Evolutionary conservation across 2,329 filamentous ascomycete genomes (phyloP).

Genomic region (Pezicula carpinea): DNA sequence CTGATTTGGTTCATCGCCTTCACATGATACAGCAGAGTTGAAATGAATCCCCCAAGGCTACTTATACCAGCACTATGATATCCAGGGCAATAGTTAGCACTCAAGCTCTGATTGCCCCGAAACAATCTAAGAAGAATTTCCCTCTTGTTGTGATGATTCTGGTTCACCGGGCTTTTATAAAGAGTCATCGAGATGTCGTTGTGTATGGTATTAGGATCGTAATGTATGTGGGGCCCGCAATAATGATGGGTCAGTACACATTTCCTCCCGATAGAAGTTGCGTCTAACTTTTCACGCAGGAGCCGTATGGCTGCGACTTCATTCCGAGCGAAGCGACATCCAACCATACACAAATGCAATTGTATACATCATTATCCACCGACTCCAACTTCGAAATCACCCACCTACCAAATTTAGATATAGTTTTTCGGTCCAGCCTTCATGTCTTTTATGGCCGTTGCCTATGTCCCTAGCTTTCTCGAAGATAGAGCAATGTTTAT

Average conservation of each 20-base stretch:
- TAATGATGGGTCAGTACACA: conserved; percentile 67
- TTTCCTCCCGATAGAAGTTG: background rate
- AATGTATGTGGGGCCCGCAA: conserved; percentile 76
- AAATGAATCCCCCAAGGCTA: conserved; percentile 41
- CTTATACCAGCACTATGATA: conserved; percentile 27
- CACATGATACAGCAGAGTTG: conserved; percentile 51
- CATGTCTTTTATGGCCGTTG: conserved; percentile 78
- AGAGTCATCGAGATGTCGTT: conserved; percentile 78
- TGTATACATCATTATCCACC: conserved; percentile 31
- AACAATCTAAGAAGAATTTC: conserved; percentile 26
- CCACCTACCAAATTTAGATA: too few relatives aligned
- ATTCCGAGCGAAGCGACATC: conserved; percentile 65
- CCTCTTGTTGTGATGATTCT: conserved; percentile 53
- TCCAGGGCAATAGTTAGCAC: conserved; percentile 9
- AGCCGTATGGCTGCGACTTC: conserved; percentile 76
- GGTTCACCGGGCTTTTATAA: conserved; percentile 75
- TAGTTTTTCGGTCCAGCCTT: conserved; percentile 68
- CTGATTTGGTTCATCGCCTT: conserved; percentile 43
- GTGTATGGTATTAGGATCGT: conserved; percentile 77
- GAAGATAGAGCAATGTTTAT: conserved; percentile 70
- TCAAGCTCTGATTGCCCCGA: conserved; percentile 8
- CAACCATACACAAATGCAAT: conserved; percentile 80
- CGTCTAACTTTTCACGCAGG: background rate
- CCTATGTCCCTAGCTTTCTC: conserved; percentile 79
- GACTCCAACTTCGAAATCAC: too few relatives aligned